phyloP scores from a whole-genome alignment of 306 rosid species.

The Glycine latifolia region DNA sequence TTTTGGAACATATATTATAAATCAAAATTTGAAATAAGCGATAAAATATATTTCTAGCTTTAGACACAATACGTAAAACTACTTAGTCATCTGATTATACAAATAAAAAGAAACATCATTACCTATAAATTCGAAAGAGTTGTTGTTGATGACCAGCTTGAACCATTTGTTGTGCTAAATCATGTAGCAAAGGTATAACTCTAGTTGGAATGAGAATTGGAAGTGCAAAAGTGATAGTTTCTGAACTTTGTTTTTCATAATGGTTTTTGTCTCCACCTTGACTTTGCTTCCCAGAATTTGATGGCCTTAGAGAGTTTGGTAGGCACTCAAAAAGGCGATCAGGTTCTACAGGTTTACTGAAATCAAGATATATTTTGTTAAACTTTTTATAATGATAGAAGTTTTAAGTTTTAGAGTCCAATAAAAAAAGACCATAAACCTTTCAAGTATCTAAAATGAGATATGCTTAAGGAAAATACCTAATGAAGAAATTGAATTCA shows the following conservation, averaged over 20 bases:
- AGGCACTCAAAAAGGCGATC: constrained; percentile 89
- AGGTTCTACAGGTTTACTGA: constrained; percentile 98
- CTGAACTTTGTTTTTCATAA: constrained; percentile 56
- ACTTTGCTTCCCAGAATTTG: constrained; percentile 49
- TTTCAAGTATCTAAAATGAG: constrained; percentile 31
- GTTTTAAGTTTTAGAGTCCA: background rate
- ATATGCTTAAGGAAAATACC: background rate
- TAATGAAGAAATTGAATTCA: background rate
- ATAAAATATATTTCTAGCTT: constrained; percentile 10
- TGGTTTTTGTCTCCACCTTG: constrained; percentile 60
- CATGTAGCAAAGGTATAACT: constrained; percentile 90
- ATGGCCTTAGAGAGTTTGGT: constrained; percentile 82
- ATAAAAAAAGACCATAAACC: constrained; percentile 2
- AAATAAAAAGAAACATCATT: constrained; percentile 15
- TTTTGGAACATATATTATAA: constrained; percentile 41
- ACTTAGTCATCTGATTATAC: constrained; percentile 12
- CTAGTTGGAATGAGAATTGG: constrained; percentile 87
- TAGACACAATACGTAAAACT: constrained; percentile 7
- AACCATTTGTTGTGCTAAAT: constrained; percentile 87
- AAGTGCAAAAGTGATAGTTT: constrained; percentile 61
- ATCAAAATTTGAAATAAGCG: constrained; percentile 3
- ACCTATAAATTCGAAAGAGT: constrained; percentile 81
- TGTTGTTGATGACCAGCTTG: constrained; percentile 92
- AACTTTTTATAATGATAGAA: constrained; percentile 11
- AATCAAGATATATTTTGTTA: constrained; percentile 50